Evolutionary conservation across 2,329 filamentous ascomycete species (phyloP).

Genomic region (Aspergillus sp.): DNA sequence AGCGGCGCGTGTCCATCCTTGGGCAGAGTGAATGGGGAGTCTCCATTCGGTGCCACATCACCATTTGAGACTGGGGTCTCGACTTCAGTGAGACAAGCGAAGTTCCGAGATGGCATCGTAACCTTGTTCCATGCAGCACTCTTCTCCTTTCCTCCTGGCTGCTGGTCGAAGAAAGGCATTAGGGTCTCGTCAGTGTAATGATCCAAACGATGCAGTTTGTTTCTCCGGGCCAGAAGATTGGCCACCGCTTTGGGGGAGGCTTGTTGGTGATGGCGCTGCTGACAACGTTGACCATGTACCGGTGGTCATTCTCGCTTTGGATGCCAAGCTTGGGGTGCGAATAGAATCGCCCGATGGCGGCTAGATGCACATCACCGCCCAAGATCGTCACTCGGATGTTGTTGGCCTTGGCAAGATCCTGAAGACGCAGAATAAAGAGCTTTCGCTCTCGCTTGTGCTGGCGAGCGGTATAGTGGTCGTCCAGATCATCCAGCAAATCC

Average conservation of each 20-base stretch:
- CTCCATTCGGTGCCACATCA: slow-evolving; percentile 14
- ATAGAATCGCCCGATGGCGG: slow-evolving; percentile 61
- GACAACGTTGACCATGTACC: slow-evolving; percentile 62
- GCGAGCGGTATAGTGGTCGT: slow-evolving; percentile 77
- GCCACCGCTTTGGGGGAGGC: slow-evolving; percentile 61
- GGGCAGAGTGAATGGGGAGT: slow-evolving; percentile 25
- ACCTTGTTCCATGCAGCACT: slow-evolving; percentile 71
- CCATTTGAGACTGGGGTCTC: slow-evolving; percentile 21
- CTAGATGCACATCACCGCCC: slow-evolving; percentile 61
- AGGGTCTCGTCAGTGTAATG: slow-evolving; percentile 61
- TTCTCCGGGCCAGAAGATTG: slow-evolving; percentile 58
- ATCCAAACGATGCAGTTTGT: slow-evolving; percentile 63
- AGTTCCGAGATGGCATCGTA: slow-evolving; percentile 72
- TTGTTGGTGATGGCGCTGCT: slow-evolving; percentile 65
- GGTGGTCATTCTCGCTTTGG: slow-evolving; percentile 53
- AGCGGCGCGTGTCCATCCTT: slow-evolving; percentile 68
- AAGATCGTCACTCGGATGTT: slow-evolving; percentile 58
- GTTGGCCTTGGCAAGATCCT: slow-evolving; percentile 54
- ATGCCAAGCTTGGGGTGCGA: slow-evolving; percentile 55
- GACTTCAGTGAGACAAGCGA: slow-evolving; percentile 58
- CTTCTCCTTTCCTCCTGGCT: slow-evolving; percentile 56
- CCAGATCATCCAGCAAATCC: slow-evolving; percentile 61
- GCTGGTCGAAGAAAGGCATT: slow-evolving; percentile 58
- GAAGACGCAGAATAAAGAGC: slow-evolving; percentile 61
- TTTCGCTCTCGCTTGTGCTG: slow-evolving; percentile 88